These are phyloP conservation scores for Colletotrichum cuscutae DNA, from an alignment of 2,329 filamentous ascomycete species.

Conservation along the genomic window DNA sequence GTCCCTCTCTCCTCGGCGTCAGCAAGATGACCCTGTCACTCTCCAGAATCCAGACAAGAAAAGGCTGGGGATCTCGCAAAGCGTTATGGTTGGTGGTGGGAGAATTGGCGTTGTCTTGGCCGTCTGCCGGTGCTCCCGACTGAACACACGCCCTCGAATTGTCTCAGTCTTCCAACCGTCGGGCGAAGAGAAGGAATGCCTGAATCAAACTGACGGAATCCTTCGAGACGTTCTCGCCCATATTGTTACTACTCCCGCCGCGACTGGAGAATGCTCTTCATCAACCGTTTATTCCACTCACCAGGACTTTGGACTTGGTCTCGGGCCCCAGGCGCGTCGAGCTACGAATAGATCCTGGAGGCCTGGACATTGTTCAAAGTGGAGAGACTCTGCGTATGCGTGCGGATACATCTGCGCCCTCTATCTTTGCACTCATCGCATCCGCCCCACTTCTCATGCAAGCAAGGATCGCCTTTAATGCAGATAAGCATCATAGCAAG, in stretches of 20 bases:
- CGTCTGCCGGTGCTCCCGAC: conserved; percentile 19
- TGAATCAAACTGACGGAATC: conserved; percentile 1
- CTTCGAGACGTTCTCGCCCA: background rate
- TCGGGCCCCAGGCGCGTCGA: too few species aligned
- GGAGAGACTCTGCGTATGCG: too few species aligned
- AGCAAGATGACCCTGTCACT: conserved; percentile 11
- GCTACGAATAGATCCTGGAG: background rate
- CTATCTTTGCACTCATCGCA: background rate
- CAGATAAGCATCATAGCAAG: background rate
- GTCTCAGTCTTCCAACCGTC: background rate
- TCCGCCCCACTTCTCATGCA: background rate
- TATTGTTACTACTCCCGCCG: background rate
- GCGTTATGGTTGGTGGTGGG: conserved; percentile 5
- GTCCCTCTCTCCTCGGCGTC: background rate
- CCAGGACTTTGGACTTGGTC: background rate
- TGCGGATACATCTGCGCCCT: background rate
- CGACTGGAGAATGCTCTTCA: background rate
- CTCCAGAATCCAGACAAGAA: background rate
- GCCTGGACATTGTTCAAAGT: background rate
- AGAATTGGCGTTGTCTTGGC: conserved; percentile 16
- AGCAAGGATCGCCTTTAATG: background rate
- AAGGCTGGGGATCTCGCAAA: conserved; percentile 13
- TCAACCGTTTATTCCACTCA: background rate
- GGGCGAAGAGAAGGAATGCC: conserved; percentile 20
- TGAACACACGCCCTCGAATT: background rate